phyloP scores from a whole-genome alignment of 331 rosid genomes.

The Arachis monticola region DNA sequence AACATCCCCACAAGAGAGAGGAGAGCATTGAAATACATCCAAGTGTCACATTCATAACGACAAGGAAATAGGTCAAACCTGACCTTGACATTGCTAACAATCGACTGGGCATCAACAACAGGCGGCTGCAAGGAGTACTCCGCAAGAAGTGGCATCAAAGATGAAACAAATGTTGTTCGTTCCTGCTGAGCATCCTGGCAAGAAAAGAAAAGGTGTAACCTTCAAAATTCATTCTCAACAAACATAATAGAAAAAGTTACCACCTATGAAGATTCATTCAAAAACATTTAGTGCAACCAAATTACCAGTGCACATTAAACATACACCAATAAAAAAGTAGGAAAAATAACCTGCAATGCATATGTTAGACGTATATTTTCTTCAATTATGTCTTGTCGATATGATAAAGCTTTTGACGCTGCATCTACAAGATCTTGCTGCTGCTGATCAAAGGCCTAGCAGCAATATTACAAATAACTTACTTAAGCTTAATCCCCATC shows the following conservation, averaged over 20 bases:
- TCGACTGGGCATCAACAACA: conserved; percentile 83
- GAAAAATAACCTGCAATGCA: conserved; percentile 71
- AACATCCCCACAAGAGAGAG: not conserved
- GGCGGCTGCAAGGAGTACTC: conserved; percentile 94
- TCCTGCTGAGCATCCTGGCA: conserved; percentile 95
- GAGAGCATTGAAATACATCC: conserved; percentile 19
- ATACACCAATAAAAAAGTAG: conserved; percentile 15
- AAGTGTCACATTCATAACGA: not conserved
- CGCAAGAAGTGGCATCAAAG: conserved; percentile 89
- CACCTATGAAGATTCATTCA: conserved; percentile 23
- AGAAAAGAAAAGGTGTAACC: conserved; percentile 32
- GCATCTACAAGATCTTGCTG: conserved; percentile 99
- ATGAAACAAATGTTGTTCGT: conserved; percentile 84
- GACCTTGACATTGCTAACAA: conserved; percentile 96
- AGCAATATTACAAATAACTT: conserved; percentile 38
- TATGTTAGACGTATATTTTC: conserved; percentile 90
- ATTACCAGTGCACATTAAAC: conserved; percentile 15
- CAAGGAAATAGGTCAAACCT: conserved; percentile 37
- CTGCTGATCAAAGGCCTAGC: conserved; percentile 95
- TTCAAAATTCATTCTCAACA: conserved; percentile 31
- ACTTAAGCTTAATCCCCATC: conserved; percentile 33
- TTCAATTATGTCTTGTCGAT: conserved; percentile 91
- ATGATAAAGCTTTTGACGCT: conserved; percentile 89
- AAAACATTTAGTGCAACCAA: conserved; percentile 34
- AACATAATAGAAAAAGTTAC: conserved; percentile 23